These are phyloP conservation scores for Fusarium sp. DNA, from an alignment of 2,329 filamentous ascomycete species.

Conservation along the genomic window DNA sequence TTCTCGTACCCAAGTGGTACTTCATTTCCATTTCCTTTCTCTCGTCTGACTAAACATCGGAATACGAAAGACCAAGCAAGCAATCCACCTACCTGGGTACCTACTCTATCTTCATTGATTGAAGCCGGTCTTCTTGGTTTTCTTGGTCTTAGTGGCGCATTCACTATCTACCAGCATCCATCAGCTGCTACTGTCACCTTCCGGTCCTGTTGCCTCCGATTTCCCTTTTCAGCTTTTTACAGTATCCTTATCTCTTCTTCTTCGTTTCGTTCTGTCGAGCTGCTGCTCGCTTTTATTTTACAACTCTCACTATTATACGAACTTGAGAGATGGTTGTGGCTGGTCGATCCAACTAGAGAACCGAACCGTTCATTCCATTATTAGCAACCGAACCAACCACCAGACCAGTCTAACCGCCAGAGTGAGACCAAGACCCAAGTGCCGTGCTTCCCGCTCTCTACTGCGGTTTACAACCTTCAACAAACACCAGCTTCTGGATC, in stretches of 20 bases:
- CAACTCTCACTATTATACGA: conserved; percentile 16
- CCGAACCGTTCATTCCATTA: conserved; percentile 29
- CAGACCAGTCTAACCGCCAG: conserved; percentile 30
- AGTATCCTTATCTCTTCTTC: not conserved
- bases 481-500: conserved; percentile 25
- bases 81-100: conserved; percentile 1
- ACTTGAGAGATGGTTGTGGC: conserved; percentile 40
- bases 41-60: conserved; percentile 23
- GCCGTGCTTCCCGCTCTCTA: conserved; percentile 20
- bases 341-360: conserved; percentile 35
- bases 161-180: conserved; percentile 34
- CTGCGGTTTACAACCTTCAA: conserved; percentile 12
- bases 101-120: conserved; percentile 10
- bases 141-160: conserved; percentile 34
- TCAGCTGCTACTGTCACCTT: conserved; percentile 29
- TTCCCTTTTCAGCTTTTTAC: conserved; percentile 17
- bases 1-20: conserved; percentile 33
- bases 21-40: conserved; percentile 31
- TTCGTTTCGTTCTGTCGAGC: conserved; percentile 22
- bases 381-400: conserved; percentile 35
- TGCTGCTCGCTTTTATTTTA: conserved; percentile 19
- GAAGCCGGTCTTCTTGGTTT: conserved; percentile 44
- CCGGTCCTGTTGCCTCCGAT: conserved; percentile 15
- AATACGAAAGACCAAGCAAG: conserved; percentile 10
- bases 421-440: conserved; percentile 20